phyloP scores from a whole-genome alignment of 345 rosid species.

The thale cress (Arabidopsis thaliana) region TAIR10.1 NC_003071.7:14832001-14832500 shows the following conservation, averaged over 20 bases:
- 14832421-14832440: constrained; percentile 16
- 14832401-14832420: neutral
- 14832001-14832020: constrained; percentile 5
- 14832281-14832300: constrained; percentile 98
- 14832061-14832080: constrained; percentile 29
- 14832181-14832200: constrained; percentile 18
- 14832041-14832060: constrained; percentile 10
- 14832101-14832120: constrained; percentile 90
- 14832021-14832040: neutral
- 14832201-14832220: neutral
- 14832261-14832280: constrained; percentile 81
- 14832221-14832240: neutral
- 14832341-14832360: constrained; percentile 97
- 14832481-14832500: constrained; percentile 82
- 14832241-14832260: constrained; percentile 39
- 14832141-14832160: constrained; percentile 41
- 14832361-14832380: constrained; percentile 73
- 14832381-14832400: constrained; percentile 36
- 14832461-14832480: constrained; percentile 94
- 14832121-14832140: constrained; percentile 94
- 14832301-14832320: constrained; percentile 93
- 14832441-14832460: constrained; percentile 31
- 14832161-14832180: constrained; percentile 9
- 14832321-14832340: constrained; percentile 91
- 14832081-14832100: constrained; percentile 91